phyloP scores from a whole-genome alignment of 208 protist species.

The Tetramitus jugosus region DNA sequence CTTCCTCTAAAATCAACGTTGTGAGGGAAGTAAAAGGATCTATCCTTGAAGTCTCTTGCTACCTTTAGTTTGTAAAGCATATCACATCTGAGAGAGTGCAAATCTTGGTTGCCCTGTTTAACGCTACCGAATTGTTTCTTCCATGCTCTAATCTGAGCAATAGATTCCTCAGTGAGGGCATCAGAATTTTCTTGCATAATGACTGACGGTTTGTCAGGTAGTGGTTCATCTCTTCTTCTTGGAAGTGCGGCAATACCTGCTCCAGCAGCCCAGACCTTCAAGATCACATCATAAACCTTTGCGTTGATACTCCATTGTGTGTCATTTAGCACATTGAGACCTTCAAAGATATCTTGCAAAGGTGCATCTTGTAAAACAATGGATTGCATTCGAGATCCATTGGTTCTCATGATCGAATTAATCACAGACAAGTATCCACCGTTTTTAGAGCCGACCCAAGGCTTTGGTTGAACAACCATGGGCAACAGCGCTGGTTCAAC shows the following conservation, averaged over 20 bases:
- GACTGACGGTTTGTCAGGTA: neutral
- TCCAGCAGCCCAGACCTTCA: conserved; percentile 30
- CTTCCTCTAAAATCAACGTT: conserved; percentile 97
- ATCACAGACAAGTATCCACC: conserved; percentile 20
- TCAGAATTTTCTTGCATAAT: neutral
- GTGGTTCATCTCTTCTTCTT: conserved; percentile 22
- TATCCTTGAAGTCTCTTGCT: conserved; percentile 32
- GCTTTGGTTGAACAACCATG: conserved; percentile 25
- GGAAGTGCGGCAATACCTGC: conserved; percentile 38
- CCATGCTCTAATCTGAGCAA: neutral
- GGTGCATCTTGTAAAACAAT: neutral
- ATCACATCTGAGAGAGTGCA: conserved; percentile 44
- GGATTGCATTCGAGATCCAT: neutral
- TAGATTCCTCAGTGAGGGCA: neutral
- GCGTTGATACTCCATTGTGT: conserved; percentile 49
- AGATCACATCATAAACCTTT: conserved; percentile 33
- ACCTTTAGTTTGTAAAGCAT: conserved; percentile 39
- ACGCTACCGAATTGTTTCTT: neutral
- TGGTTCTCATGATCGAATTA: conserved; percentile 11
- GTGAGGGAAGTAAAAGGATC: conserved; percentile 91
- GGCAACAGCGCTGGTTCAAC: conserved; percentile 13
- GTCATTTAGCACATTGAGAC: conserved; percentile 38
- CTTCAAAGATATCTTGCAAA: conserved; percentile 10
- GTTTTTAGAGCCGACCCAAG: neutral
- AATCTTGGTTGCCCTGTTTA: conserved; percentile 34